Conservation (phyloP, 768 basidiomycete species). For the Lactifluus piperatus region DNA sequence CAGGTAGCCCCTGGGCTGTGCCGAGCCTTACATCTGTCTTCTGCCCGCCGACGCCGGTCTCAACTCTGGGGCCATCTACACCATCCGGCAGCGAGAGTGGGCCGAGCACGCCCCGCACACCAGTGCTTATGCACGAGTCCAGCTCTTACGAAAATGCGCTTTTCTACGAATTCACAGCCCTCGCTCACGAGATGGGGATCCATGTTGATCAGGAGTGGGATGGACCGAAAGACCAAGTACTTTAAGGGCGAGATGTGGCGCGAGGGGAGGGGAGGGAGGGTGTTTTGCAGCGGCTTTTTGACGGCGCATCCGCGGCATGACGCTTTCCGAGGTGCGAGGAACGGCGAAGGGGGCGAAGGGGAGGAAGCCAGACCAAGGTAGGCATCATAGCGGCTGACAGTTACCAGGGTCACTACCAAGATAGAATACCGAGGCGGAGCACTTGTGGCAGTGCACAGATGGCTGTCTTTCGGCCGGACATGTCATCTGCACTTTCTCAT, state of each 20-base stretch:
- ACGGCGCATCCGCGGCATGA: background rate
- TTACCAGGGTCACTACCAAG: background rate
- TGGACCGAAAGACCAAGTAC: background rate
- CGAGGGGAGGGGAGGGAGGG: background rate
- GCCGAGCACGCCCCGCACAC: background rate
- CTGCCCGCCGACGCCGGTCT: background rate
- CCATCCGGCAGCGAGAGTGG: background rate
- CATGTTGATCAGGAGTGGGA: background rate
- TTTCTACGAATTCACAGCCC: slow-evolving; percentile 3
- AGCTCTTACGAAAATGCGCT: slow-evolving; percentile 1
- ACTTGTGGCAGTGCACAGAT: background rate
- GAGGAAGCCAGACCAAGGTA: background rate
- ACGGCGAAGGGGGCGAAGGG: background rate
- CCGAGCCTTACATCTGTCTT: background rate
- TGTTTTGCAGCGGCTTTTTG: background rate
- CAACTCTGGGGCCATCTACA: background rate
- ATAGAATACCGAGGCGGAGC: background rate
- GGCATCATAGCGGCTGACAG: background rate
- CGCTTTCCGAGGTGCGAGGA: background rate
- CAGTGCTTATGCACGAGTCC: background rate
- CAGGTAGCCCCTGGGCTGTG: background rate
- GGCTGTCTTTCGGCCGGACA: slow-evolving; percentile 7
- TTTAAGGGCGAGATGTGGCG: background rate
- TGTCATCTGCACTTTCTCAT: background rate
- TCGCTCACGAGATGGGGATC: background rate